Percentiles rank a stretch among this genome's conserved stretches.
Evolutionary conservation across 441 rosid species (phyloP).

Genomic region (Gossypium gossypioides): DNA sequence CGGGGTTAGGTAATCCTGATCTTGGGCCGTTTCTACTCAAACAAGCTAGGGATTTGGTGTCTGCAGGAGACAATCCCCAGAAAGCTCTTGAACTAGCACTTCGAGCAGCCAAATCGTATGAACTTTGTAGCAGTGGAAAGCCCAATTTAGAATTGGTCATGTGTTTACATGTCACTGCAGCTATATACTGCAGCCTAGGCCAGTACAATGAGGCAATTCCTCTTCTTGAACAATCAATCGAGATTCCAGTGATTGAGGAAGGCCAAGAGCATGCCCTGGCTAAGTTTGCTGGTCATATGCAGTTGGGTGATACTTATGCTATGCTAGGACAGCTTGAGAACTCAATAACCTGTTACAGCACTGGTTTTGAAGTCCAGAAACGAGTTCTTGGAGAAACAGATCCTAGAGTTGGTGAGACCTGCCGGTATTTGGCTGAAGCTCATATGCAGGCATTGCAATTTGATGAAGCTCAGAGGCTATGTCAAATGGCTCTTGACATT

Average conservation of each 20-base stretch:
- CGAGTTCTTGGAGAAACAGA: conserved; percentile 42
- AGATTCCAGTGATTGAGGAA: conserved; percentile 40
- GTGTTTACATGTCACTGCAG: conserved; percentile 59
- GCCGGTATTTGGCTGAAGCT: conserved; percentile 59
- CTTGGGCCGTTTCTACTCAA: conserved; percentile 50
- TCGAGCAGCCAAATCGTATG: conserved; percentile 51
- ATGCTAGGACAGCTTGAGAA: conserved; percentile 59
- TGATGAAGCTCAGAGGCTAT: conserved; percentile 46
- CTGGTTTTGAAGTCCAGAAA: conserved; percentile 47
- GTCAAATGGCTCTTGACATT: conserved; percentile 47
- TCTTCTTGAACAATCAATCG: conserved; percentile 41
- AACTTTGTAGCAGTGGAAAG: conserved; percentile 37
- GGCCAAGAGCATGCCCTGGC: conserved; percentile 60
- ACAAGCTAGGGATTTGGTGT: conserved; percentile 54
- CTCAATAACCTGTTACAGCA: conserved; percentile 43
- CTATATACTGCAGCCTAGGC: conserved; percentile 48
- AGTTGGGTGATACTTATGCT: conserved; percentile 65
- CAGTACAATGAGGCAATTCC: conserved; percentile 53
- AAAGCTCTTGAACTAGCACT: conserved; percentile 57
- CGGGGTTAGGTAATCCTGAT: conserved; percentile 37
- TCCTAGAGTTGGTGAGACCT: conserved; percentile 62
- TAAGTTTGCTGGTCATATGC: conserved; percentile 62
- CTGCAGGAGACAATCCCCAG: conserved; percentile 44
- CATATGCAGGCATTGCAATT: conserved; percentile 58
- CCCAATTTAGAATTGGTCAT: conserved; percentile 48